Evolutionary conservation across 2,329 filamentous ascomycete species (phyloP).

Genomic region (Cordyceps pruinosa): DNA sequence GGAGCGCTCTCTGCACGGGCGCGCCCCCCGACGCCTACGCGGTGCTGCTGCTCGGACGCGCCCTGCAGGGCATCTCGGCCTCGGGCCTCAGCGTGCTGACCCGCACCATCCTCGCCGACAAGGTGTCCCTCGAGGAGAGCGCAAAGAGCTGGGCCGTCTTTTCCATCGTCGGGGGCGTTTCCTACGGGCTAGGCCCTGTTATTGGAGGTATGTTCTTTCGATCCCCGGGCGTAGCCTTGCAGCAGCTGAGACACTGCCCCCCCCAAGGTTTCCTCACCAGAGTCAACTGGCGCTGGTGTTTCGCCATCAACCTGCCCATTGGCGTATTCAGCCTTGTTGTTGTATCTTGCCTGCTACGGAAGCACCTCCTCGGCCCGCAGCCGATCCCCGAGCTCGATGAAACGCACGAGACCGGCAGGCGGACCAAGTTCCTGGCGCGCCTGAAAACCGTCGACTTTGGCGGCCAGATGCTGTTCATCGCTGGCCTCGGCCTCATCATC

Average conservation of each 20-base stretch:
- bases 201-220: slow-evolving; percentile 40
- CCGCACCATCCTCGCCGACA: slow-evolving; percentile 57
- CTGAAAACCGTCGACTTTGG: slow-evolving; percentile 49
- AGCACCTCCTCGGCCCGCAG: slow-evolving; percentile 50
- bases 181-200: slow-evolving; percentile 55
- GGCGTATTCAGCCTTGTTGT: slow-evolving; percentile 43
- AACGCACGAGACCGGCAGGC: slow-evolving; percentile 26
- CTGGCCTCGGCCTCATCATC: slow-evolving; percentile 46
- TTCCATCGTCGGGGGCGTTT: slow-evolving; percentile 50
- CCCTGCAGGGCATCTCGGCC: slow-evolving; percentile 54
- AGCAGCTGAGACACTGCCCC: not conserved
- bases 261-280: slow-evolving; percentile 40
- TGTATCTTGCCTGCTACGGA: slow-evolving; percentile 49
- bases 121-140: slow-evolving; percentile 54
- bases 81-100: slow-evolving; percentile 56
- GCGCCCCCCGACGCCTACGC: slow-evolving; percentile 47
- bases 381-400: slow-evolving; percentile 39
- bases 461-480: slow-evolving; percentile 50
- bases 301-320: slow-evolving; percentile 56
- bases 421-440: slow-evolving; percentile 33
- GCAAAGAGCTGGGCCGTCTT: slow-evolving; percentile 57
- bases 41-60: slow-evolving; percentile 56
- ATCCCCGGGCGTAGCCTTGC: not conserved
- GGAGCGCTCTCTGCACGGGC: slow-evolving; percentile 54
- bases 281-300: slow-evolving; percentile 59